phyloP scores from a whole-genome alignment of 371 early-diverging fungal genomes.

The Mucor mucedo region DNA sequence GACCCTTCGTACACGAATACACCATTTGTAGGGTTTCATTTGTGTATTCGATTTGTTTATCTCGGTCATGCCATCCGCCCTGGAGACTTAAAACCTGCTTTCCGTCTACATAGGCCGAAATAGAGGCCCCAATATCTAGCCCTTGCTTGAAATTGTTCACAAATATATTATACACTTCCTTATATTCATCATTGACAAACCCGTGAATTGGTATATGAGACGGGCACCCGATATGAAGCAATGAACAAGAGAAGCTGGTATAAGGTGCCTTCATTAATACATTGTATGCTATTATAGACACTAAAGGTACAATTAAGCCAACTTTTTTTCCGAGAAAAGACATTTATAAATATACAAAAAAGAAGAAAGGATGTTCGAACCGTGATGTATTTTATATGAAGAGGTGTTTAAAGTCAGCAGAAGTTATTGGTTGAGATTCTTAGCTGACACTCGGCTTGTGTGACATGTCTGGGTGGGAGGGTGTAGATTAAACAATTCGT shows the following conservation, averaged over 20 bases:
- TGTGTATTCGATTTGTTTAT: conserved; percentile 46
- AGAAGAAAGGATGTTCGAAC: background rate
- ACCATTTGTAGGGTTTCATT: conserved; percentile 67
- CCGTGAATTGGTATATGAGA: conserved; percentile 18
- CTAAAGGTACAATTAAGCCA: background rate
- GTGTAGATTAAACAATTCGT: too few relatives aligned
- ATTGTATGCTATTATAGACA: conserved; percentile 4
- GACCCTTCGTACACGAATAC: conserved; percentile 67
- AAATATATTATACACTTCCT: conserved; percentile 36
- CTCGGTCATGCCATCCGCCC: conserved; percentile 67
- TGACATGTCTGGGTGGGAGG: too few relatives aligned
- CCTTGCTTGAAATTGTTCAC: conserved; percentile 35
- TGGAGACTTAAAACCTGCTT: conserved; percentile 63
- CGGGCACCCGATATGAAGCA: conserved; percentile 11
- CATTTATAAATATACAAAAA: background rate
- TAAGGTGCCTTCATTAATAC: background rate
- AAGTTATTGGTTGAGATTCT: too few relatives aligned
- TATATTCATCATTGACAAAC: conserved; percentile 39
- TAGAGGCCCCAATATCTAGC: conserved; percentile 58
- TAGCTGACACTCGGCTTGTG: too few relatives aligned
- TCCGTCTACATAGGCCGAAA: conserved; percentile 62
- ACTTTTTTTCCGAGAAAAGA: background rate
- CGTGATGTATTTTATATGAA: too few relatives aligned
- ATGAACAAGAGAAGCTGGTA: background rate
- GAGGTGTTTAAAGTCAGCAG: too few relatives aligned